Percentiles rank a stretch among this genome's conserved stretches.
phyloP scores from a whole-genome alignment of 345 rosid species.

The Angophora floribunda region DNA sequence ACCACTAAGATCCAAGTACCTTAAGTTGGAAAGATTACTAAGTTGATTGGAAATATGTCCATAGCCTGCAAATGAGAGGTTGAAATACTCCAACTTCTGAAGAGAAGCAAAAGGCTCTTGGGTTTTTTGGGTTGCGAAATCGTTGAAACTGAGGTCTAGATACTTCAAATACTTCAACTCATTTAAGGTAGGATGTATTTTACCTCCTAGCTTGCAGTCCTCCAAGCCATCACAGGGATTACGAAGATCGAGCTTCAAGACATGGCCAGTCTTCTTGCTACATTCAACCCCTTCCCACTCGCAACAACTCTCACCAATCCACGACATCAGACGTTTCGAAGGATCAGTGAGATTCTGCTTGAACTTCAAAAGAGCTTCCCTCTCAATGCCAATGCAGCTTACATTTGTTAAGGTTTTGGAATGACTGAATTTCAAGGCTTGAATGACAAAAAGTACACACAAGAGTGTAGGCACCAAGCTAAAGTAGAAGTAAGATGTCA shows the following conservation, averaged over 20 bases:
- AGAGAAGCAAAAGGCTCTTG: neutral
- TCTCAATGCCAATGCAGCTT: conserved; percentile 5
- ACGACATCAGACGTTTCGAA: conserved; percentile 14
- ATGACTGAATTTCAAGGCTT: neutral
- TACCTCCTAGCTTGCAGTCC: neutral
- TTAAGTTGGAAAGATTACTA: neutral
- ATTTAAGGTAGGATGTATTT: neutral
- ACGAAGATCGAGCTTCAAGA: conserved; percentile 7
- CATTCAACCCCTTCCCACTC: conserved; percentile 16
- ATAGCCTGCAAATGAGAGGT: rapidly evolving
- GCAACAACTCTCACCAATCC: conserved; percentile 14
- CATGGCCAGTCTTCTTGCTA: neutral
- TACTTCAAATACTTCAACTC: neutral
- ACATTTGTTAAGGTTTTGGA: neutral
- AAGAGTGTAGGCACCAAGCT: neutral
- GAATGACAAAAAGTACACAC: neutral
- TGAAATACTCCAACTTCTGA: neutral
- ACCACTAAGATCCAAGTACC: neutral
- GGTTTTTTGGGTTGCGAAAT: rapidly evolving
- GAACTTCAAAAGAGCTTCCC: conserved; percentile 14
- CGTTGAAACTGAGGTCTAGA: neutral
- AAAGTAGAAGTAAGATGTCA: neutral
- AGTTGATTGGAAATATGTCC: neutral
- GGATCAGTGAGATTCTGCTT: conserved; percentile 12
- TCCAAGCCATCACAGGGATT: neutral